These are phyloP conservation scores for Cucumis cinereus DNA, from an alignment of 306 rosid species.

Conservation along the genomic window DNA sequence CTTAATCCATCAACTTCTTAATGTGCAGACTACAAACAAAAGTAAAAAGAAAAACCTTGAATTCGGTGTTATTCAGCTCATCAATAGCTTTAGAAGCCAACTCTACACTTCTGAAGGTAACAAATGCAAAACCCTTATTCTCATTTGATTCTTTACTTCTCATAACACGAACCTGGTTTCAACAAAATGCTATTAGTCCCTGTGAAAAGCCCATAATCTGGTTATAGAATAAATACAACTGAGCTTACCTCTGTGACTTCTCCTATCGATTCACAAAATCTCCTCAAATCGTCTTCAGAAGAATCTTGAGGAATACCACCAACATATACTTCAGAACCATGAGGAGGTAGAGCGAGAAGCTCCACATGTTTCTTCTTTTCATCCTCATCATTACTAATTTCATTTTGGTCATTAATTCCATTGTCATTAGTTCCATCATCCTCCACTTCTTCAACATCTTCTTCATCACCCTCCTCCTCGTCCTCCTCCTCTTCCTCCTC, in stretches of 20 bases:
- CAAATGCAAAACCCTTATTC: constrained; percentile 84
- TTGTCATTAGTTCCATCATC: constrained; percentile 21
- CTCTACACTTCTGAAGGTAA: constrained; percentile 62
- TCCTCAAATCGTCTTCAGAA: constrained; percentile 54
- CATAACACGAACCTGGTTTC: constrained; percentile 77
- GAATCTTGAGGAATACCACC: constrained; percentile 82
- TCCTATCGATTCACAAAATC: constrained; percentile 60
- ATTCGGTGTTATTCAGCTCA: constrained; percentile 57
- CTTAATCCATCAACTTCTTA: constrained; percentile 6
- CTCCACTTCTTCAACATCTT: constrained; percentile 34
- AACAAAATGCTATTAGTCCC: constrained; percentile 10
- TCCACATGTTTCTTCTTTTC: constrained; percentile 63
- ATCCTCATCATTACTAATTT: constrained; percentile 29
- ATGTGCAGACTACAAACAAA: not conserved
- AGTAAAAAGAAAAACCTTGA: constrained; percentile 40
- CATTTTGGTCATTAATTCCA: constrained; percentile 17
- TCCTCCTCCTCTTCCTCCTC: constrained; percentile 40
- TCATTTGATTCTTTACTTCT: constrained; percentile 63
- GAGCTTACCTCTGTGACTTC: constrained; percentile 65
- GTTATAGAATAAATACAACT: constrained; percentile 6
- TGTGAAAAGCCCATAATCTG: not conserved
- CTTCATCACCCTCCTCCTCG: constrained; percentile 28
- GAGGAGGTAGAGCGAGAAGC: constrained; percentile 96
- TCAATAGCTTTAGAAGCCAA: constrained; percentile 84
- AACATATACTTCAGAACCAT: constrained; percentile 88